Conservation (phyloP, 1,284 basidiomycete species). For the Sporisorium graminicola region DNA sequence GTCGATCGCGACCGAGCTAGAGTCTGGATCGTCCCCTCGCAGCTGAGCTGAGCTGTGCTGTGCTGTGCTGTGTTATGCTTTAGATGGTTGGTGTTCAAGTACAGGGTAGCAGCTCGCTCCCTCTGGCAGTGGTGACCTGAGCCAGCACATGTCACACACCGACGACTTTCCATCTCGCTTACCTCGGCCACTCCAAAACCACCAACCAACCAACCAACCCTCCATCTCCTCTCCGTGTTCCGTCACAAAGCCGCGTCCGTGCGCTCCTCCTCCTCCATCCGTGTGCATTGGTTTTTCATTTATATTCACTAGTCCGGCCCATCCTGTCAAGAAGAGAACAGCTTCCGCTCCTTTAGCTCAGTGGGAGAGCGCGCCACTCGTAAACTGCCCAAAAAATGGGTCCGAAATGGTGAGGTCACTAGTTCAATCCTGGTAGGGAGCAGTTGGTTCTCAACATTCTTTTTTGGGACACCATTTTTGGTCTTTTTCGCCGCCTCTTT, state of each 20-base stretch:
- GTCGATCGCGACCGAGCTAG: neutral
- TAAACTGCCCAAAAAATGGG: neutral
- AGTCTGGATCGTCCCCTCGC: too few relatives aligned
- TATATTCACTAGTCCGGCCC: neutral
- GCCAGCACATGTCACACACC: too few relatives aligned
- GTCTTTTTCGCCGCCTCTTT: too few relatives aligned
- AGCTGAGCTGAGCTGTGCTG: too few relatives aligned
- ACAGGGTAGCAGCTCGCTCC: neutral
- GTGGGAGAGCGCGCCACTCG: constrained; percentile 56
- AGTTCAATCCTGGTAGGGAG: constrained; percentile 53
- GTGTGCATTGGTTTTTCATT: too few relatives aligned
- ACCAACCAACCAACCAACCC: too few relatives aligned
- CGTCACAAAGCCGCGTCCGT: neutral
- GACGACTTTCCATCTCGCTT: neutral
- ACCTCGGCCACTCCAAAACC: neutral
- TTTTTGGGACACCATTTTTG: too few relatives aligned
- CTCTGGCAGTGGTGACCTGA: neutral
- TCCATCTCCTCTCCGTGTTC: neutral
- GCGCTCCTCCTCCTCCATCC: neutral
- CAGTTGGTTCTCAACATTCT: constrained; percentile 4
- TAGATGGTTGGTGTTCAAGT: neutral
- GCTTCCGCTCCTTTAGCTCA: constrained; percentile 38
- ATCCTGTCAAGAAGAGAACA: neutral
- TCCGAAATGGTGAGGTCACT: constrained; percentile 46
- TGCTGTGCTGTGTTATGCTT: neutral